phyloP scores from a whole-genome alignment of 2,329 filamentous ascomycete species.

The Allantophomopsis lycopodina region DNA sequence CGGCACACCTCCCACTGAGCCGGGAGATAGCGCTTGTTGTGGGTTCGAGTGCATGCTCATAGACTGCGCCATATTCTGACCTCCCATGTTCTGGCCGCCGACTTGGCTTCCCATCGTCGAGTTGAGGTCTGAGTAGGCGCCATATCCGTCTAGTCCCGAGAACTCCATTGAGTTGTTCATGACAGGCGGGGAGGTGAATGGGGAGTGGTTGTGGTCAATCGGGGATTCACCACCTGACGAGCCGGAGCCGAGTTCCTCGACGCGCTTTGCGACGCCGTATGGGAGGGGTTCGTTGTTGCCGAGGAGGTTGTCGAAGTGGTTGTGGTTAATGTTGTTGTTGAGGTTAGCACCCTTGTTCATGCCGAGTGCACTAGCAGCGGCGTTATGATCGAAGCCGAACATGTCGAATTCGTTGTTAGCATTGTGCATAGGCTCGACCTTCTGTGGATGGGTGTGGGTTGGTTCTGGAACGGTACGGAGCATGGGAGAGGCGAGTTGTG shows the following conservation, averaged over 20 bases:
- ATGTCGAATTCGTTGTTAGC: conserved; percentile 35
- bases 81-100: conserved; percentile 2
- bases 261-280: conserved; percentile 9
- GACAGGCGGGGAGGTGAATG: conserved; percentile 11
- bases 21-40: no score
- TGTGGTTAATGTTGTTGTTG: conserved; percentile 12
- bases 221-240: conserved; percentile 4
- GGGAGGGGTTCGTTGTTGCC: conserved; percentile 8
- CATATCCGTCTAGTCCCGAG: conserved; percentile 9
- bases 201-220: conserved; percentile 3
- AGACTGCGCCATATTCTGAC: not conserved
- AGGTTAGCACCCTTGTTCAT: conserved; percentile 8
- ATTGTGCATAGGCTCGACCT: conserved; percentile 13
- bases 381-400: conserved; percentile 46
- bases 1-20: conserved; percentile 3
- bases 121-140: conserved; percentile 9
- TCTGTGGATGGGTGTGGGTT: conserved; percentile 9
- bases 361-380: conserved; percentile 33
- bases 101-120: conserved; percentile 3
- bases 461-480: conserved; percentile 40
- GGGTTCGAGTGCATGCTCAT: no score
- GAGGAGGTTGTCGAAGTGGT: conserved; percentile 16
- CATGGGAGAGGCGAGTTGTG: conserved; percentile 44
- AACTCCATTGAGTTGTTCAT: conserved; percentile 14
- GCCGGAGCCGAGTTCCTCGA: conserved; percentile 13